Evolutionary conservation across 2,329 filamentous ascomycete species (phyloP), one percentile per base, ranked within the genome.

Genomic region (Neofusicoccum ribis): DNA sequence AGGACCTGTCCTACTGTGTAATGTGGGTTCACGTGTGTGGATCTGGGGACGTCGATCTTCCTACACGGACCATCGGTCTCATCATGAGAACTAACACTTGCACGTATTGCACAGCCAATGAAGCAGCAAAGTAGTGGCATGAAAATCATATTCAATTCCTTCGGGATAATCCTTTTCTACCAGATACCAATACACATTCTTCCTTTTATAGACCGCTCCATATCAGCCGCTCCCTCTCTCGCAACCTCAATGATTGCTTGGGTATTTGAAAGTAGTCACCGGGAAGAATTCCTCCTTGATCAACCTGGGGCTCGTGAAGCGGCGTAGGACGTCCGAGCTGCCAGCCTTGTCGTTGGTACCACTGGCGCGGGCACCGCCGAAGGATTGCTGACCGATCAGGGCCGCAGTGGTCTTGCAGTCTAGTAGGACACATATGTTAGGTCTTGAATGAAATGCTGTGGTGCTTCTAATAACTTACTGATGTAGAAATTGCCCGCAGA

Each of bases 401-500:
- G 79, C 77, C 54, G 81, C 84, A 1, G 84, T 86, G 66, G 81
- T 89, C 85, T 93, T 93, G 82, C 89, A 91, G 81, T 93, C 86
- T 64, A 85, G 9, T 2, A 1, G 31, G 31, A 61, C 27, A 7
- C 56, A 3, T 43, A 37, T 9, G 23, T 47, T 17, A 34, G 34
- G 7, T 14, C 11, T 17, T 12, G 37, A 4, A 8, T 6, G 2
- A 39, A 47, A 12, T 1, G 12, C 3, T 5, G 7, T 5, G 2
- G 27, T 46, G 3, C 14, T 27, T 14, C 77, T 31, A 9, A 15
- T 3, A n/a, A 47, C 56, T 49, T 49, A 61, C 56, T 94, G 79
- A 94, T 84, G 80, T 94, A 94, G 76, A 93, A 93, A 82, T 94
- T 94, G 46, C 91, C 91, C 0, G 91, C 90, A 0, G 89, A 82